Conservation (phyloP, 2,329 filamentous ascomycete species). For the Taxawa tesnikishii region DNA sequence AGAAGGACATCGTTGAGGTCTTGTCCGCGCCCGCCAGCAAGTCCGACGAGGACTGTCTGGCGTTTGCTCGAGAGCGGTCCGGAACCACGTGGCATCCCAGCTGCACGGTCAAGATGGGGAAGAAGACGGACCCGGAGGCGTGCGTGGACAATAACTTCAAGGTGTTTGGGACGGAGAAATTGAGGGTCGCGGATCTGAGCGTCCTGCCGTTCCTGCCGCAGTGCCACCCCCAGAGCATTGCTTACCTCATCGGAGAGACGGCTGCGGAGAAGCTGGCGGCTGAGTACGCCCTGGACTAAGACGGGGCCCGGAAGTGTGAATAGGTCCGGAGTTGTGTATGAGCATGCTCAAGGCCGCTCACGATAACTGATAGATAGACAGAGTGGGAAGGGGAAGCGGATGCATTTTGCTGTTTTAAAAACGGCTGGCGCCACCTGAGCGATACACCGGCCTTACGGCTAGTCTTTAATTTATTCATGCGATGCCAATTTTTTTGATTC, state of each 20-base stretch:
- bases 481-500: no score
- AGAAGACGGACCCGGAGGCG: constrained; percentile 13
- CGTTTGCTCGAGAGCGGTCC: neutral
- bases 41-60: neutral
- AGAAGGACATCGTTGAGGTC: neutral
- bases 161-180: constrained; percentile 16
- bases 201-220: constrained; percentile 14
- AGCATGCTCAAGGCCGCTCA: no score
- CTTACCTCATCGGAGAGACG: constrained; percentile 14
- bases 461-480: no score
- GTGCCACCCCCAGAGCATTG: constrained; percentile 11
- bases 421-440: no score
- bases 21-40: neutral
- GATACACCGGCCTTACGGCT: no score
- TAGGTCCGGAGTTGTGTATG: no score
- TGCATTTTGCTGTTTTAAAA: no score
- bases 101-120: constrained; percentile 2
- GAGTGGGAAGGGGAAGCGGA: no score
- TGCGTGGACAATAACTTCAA: constrained; percentile 17
- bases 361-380: no score
- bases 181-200: constrained; percentile 22
- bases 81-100: neutral
- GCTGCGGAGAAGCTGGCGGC: constrained; percentile 5
- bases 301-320: no score
- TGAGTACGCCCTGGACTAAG: neutral